Evolutionary conservation across 768 basidiomycete species (phyloP).

Genomic region (Zangia roseola): DNA sequence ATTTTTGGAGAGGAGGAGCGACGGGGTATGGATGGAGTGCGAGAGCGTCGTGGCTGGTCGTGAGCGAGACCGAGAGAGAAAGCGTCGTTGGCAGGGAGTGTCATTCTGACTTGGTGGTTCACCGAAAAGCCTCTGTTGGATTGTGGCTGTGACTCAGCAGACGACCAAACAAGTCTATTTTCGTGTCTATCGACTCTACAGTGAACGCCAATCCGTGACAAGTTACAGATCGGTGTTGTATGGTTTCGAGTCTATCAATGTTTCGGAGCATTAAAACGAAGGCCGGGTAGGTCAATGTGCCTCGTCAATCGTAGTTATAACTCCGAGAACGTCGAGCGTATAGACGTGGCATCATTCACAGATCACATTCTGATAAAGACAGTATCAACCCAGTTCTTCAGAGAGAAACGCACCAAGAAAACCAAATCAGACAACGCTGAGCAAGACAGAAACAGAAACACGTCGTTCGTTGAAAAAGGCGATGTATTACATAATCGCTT

Average conservation of each 20-base stretch:
- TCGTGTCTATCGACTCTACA: conserved; percentile 32
- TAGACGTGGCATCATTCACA: too few relatives aligned
- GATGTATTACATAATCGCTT: too few relatives aligned
- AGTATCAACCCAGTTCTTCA: too few relatives aligned
- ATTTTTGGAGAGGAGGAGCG: conserved; percentile 52
- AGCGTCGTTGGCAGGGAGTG: conserved; percentile 36
- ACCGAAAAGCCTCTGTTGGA: neutral
- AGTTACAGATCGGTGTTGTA: conserved; percentile 43
- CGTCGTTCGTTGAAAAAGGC: too few relatives aligned
- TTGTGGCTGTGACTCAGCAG: conserved; percentile 18
- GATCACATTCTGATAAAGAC: too few relatives aligned
- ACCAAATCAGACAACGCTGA: too few relatives aligned
- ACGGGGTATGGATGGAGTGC: conserved; percentile 26
- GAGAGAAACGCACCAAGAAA: too few relatives aligned
- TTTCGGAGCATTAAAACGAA: conserved; percentile 87
- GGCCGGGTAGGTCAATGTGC: conserved; percentile 53
- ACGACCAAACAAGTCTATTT: neutral
- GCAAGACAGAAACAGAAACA: too few relatives aligned
- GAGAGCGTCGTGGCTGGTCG: conserved; percentile 33
- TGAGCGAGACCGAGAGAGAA: conserved; percentile 36
- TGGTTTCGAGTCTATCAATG: conserved; percentile 58
- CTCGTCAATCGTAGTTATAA: conserved; percentile 85
- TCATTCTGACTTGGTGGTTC: conserved; percentile 16
- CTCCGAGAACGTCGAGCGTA: conserved; percentile 45
- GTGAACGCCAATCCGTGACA: conserved; percentile 29